Base-by-base conservation (phyloP, 805 yeast genomes). In the Pichia heedii region DNA sequence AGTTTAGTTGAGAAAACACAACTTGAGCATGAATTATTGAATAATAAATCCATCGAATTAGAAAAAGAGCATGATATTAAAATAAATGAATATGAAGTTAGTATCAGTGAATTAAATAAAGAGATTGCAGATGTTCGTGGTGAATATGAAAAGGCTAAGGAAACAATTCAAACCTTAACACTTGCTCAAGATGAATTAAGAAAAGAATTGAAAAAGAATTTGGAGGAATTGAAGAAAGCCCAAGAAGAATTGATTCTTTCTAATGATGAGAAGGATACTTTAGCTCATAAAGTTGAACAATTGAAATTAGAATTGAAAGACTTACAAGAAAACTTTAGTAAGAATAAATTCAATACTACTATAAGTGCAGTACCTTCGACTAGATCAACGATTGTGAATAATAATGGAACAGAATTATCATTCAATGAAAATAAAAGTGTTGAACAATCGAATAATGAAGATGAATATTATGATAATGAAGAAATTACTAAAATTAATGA, bases 401-500 rank as follows among this genome's bases (percentile, higher is more conserved):
- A n/a, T n/a, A 43, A 42, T 38, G 50, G 46, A 8, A 39, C 50
- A 21, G 35, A 29, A 15, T 39, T 47, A 37, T 24, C 50, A 29
- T 47, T 47, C 18, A 49, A 47, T 37, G 52, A 45, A 26, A 15
- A 42, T 20, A 12, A 12, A 24, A 33, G 33, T 29, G 48, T 33
- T 12, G 40, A 42, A 22, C 81, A 75, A n/a, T n/a, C n/a, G 24
- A 53, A 68, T 40, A 15, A 29, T 13, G 3, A 29, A 13, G 32
- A n/a, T 3, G 34, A 32, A 4, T n/a, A 16, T 32, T 19, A 32
- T 32, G 20, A 32, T 16, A 32, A 15, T 18, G 13, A 32, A 18
- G 69, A 75, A n/a, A 63, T 80, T 47, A 82, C 81, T 48, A 83
- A 79, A 41, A 82, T 84, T 50, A 81, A 82, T 54, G 86, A 77